Evolutionary conservation across 2,329 filamentous ascomycete species (phyloP).

Genomic region (Biscogniauxia marginata): DNA sequence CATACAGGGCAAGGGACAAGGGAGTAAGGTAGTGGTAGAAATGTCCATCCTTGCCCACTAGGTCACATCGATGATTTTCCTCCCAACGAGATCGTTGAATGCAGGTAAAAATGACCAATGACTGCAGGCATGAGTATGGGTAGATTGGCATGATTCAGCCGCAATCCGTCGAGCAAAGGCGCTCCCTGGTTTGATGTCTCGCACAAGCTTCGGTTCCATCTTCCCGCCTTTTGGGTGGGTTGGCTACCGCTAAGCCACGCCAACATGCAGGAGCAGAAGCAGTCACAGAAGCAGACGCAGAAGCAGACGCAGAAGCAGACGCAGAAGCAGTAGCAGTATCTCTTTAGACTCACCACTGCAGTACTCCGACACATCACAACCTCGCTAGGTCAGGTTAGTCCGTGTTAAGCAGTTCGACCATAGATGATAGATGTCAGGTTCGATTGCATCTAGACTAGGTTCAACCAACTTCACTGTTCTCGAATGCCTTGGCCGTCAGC

Average conservation of each 20-base stretch:
- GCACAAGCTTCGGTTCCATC: neutral
- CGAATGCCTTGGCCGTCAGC: too few relatives aligned
- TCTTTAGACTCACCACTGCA: neutral
- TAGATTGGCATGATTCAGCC: neutral
- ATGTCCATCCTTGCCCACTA: too few relatives aligned
- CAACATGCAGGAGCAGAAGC: neutral
- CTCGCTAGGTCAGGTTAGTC: too few relatives aligned
- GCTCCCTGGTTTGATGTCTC: too few relatives aligned
- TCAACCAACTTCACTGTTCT: too few relatives aligned
- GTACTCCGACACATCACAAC: neutral
- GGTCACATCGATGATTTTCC: too few relatives aligned
- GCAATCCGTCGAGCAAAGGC: too few relatives aligned
- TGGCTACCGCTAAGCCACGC: neutral
- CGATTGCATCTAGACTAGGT: too few relatives aligned
- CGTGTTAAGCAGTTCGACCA: too few relatives aligned
- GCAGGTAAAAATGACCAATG: neutral
- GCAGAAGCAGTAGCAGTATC: neutral
- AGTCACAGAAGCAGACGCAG: neutral
- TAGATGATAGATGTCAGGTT: too few relatives aligned
- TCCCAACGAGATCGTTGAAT: too few relatives aligned
- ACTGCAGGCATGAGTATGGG: neutral
- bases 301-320: neutral
- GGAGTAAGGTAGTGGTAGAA: neutral
- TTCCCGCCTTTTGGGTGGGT: neutral
- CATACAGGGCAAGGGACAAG: too few relatives aligned